Evolutionary conservation across 768 basidiomycete genomes (phyloP).

Genomic region (Xerocomus spinulosus): DNA sequence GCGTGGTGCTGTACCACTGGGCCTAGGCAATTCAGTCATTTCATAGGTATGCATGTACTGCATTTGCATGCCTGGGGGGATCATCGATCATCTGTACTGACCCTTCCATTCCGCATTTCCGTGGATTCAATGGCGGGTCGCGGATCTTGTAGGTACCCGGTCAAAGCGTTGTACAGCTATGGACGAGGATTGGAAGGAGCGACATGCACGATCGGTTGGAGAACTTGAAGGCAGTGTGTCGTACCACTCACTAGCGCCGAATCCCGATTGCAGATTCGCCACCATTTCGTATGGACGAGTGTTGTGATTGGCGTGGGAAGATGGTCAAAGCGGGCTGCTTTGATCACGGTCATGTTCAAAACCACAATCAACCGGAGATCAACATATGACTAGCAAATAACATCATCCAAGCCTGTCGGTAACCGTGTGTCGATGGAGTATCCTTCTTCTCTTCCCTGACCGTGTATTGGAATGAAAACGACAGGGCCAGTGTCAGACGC

Average conservation of each 20-base stretch:
- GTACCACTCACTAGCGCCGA: not conserved
- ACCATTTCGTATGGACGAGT: not conserved
- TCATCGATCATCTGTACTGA: not conserved
- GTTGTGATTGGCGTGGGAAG: not conserved
- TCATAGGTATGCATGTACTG: not conserved
- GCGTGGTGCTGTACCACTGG: conserved; percentile 3
- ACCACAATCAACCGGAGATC: not conserved
- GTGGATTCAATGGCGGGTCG: not conserved
- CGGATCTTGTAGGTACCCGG: not conserved
- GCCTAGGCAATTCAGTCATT: not conserved
- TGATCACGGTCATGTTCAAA: not conserved
- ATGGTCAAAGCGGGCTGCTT: not conserved
- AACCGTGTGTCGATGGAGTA: not conserved
- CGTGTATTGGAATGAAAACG: conserved; percentile 14
- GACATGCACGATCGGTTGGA: not conserved
- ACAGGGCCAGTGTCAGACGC: not conserved
- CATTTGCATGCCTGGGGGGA: not conserved
- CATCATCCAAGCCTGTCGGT: not conserved
- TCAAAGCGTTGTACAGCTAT: not conserved
- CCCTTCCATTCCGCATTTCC: not conserved
- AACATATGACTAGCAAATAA: not conserved
- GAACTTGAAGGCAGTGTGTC: not conserved
- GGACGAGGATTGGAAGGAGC: not conserved
- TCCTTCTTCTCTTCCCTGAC: conserved; percentile 23
- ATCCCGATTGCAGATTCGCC: not conserved